Base-by-base conservation (phyloP, 495 filamentous ascomycete genomes). In the Tuber microsphaerosporum region DNA sequence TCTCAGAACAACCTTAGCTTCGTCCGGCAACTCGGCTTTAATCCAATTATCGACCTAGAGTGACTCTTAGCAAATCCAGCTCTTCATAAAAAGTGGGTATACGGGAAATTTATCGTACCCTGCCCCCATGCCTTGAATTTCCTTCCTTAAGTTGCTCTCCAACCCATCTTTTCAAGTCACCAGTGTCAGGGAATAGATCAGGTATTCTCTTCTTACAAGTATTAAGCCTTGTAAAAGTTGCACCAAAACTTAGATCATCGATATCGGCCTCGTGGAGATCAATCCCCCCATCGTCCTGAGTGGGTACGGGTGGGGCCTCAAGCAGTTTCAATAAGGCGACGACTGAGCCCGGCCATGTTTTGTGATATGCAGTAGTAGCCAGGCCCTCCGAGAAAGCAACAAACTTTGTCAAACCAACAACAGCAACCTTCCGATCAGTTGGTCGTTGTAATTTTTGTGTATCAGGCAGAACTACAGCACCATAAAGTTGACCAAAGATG, bases 221-320 rank as follows among this genome's bases (percentile, higher is more conserved):
- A 83, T 92, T 94, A 74, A 99, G 87, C 61, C 91, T 89, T 2
- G 95, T 97, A 84, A 96, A 99, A 1, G 93, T 93, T 68, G 97
- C 89, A 17, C 94, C 96, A 80, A 98, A 99, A 71, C 92, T 90
- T 81, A 97, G 89, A 83, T 99, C 94, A 78, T 99, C 95, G 69
- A 95, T 91, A 79, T 98, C 95, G 16, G 91, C 90, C 80, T 97
- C 94, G 16, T 81, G 74, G 14, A 82, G 68, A 37, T 84, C 82
- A 22, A 88, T 87, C 78, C 94, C 89, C 37, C 91, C 82, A 73
- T 96, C 93, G 75, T 97, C 94, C 69, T 88, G 83, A 16, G 88
- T 84, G 10, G 92, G 90, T 73, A 91, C 86, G 7, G 94, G 94
- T 9, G 94, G 92, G 84, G 94, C 93, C 81, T 94, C 90, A 7